These are phyloP conservation scores for Sordaria brevicollis DNA, from an alignment of 495 filamentous ascomycete genomes.

Conservation along the genomic window DNA sequence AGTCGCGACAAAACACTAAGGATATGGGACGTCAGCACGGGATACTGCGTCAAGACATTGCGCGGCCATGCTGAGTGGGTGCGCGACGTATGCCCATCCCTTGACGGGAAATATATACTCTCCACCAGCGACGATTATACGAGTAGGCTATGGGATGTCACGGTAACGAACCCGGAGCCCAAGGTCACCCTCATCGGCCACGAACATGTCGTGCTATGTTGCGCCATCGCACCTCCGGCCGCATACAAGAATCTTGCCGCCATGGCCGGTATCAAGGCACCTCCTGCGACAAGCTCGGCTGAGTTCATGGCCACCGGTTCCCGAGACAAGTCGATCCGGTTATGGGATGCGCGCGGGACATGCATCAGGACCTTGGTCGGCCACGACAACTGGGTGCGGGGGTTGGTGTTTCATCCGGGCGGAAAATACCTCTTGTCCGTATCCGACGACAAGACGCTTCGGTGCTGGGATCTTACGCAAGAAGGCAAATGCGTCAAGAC, in stretches of 20 bases:
- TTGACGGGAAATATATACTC: constrained; percentile 73
- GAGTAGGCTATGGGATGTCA: constrained; percentile 74
- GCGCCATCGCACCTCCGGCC: constrained; percentile 73
- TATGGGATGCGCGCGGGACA: constrained; percentile 83
- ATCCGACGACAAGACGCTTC: constrained; percentile 81
- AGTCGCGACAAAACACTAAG: constrained; percentile 73
- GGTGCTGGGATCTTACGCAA: constrained; percentile 92
- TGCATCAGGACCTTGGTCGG: constrained; percentile 80
- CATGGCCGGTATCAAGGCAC: constrained; percentile 76
- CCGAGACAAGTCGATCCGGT: constrained; percentile 80
- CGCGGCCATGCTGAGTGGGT: constrained; percentile 84
- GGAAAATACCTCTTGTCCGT: constrained; percentile 86
- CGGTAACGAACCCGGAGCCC: constrained; percentile 56
- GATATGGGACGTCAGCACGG: constrained; percentile 89
- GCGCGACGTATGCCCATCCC: constrained; percentile 68
- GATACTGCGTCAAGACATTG: constrained; percentile 82
- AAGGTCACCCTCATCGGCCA: constrained; percentile 80
- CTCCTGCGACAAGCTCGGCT: constrained; percentile 57
- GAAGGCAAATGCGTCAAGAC: constrained; percentile 85
- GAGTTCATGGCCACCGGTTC: constrained; percentile 90
- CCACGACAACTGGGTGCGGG: constrained; percentile 95
- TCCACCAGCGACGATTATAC: constrained; percentile 76
- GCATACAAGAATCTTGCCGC: constrained; percentile 66
- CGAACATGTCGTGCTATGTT: constrained; percentile 85
- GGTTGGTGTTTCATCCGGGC: constrained; percentile 81